These are phyloP conservation scores for Ascochyta fabae DNA, from an alignment of 2,329 filamentous ascomycete genomes.

Conservation along the genomic window DNA sequence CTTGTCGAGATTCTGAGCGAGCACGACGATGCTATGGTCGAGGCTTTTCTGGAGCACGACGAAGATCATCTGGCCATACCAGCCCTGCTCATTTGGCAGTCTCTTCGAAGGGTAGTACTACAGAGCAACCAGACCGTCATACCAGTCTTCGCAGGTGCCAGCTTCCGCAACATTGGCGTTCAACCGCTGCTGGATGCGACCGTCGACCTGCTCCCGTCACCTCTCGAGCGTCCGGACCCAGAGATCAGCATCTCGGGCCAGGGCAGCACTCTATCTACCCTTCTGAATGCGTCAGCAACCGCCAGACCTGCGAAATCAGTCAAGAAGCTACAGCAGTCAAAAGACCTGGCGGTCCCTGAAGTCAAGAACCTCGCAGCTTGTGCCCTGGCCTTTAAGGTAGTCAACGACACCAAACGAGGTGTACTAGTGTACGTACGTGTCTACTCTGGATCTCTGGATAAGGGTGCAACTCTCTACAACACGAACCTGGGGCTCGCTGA, in stretches of 20 bases:
- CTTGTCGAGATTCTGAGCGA: slow-evolving; percentile 87
- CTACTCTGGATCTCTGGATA: slow-evolving; percentile 81
- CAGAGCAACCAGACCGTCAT: slow-evolving; percentile 74
- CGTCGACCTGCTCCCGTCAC: slow-evolving; percentile 84
- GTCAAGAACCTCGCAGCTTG: slow-evolving; percentile 72
- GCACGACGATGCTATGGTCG: slow-evolving; percentile 84
- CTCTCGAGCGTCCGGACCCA: slow-evolving; percentile 78
- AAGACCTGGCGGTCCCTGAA: slow-evolving; percentile 33
- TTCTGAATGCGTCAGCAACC: slow-evolving; percentile 48
- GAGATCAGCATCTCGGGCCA: slow-evolving; percentile 72
- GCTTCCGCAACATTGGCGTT: slow-evolving; percentile 91
- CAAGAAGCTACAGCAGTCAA: slow-evolving; percentile 24
- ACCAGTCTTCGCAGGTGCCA: slow-evolving; percentile 89
- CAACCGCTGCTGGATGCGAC: slow-evolving; percentile 90
- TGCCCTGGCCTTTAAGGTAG: slow-evolving; percentile 87
- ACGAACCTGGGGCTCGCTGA: slow-evolving; percentile 83
- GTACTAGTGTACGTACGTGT: slow-evolving; percentile 91
- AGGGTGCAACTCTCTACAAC: slow-evolving; percentile 81
- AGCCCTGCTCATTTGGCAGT: slow-evolving; percentile 69
- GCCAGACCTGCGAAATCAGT: slow-evolving; percentile 20
- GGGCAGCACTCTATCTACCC: slow-evolving; percentile 60
- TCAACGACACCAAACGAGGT: slow-evolving; percentile 83
- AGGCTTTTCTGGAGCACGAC: slow-evolving; percentile 79
- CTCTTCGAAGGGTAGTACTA: slow-evolving; percentile 75
- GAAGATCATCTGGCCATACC: slow-evolving; percentile 74